phyloP scores from a whole-genome alignment of 2,329 filamentous ascomycete genomes.

The Corinectria fuckeliana region DNA sequence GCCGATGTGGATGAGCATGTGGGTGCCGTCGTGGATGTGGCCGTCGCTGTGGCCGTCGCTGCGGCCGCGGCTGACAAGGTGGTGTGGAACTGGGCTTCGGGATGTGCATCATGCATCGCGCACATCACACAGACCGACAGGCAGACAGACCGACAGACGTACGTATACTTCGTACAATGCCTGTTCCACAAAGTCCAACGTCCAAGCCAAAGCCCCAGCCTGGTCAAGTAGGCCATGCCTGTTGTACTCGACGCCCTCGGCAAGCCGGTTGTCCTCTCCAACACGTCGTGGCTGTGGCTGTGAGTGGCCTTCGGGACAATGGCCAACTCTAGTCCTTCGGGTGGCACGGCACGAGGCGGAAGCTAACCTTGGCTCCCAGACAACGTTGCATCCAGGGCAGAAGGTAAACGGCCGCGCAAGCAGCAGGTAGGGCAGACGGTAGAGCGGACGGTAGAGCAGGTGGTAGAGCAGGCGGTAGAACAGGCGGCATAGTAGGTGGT shows the following conservation, averaged over 20 bases:
- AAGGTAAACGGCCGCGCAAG: no score
- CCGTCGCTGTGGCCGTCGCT: neutral
- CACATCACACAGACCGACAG: no score
- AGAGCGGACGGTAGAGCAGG: neutral
- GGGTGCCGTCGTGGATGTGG: neutral
- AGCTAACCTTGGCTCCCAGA: slow-evolving; percentile 31
- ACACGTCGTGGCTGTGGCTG: neutral
- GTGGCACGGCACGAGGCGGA: slow-evolving; percentile 47
- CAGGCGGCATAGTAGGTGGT: slow-evolving; percentile 17
- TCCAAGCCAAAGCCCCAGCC: neutral
- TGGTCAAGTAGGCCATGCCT: no score
- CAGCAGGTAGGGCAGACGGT: neutral
- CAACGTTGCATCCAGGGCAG: slow-evolving; percentile 11
- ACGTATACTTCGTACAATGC: neutral
- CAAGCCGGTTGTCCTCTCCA: neutral
- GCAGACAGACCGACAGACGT: no score
- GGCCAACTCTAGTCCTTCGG: slow-evolving; percentile 16
- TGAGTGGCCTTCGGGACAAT: slow-evolving; percentile 6
- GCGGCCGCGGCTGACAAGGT: slow-evolving; percentile 23
- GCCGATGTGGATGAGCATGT: slow-evolving; percentile 15
- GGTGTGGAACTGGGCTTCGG: slow-evolving; percentile 13
- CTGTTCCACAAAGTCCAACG: neutral
- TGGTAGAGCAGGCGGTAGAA: neutral
- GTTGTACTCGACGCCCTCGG: neutral
- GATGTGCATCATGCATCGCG: neutral